Conservation (phyloP, 441 rosid species). For the Erodium texanum region DNA sequence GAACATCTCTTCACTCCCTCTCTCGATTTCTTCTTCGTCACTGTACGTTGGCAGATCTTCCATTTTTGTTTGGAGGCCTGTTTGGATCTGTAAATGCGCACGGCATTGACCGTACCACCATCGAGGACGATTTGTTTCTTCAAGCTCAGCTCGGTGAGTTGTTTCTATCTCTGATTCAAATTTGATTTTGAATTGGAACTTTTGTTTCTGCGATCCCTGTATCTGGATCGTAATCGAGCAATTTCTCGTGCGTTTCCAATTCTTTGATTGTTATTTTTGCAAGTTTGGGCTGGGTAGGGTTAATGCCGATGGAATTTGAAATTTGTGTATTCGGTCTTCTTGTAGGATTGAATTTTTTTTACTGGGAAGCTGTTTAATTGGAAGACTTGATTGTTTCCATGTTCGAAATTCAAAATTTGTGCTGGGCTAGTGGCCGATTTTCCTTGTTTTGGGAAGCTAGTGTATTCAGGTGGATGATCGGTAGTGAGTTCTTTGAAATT, state of each 20-base stretch:
- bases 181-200: slow-evolving; percentile 3
- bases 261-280: neutral
- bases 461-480: neutral
- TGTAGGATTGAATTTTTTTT: neutral
- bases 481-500: neutral
- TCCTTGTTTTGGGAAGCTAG: neutral
- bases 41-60: neutral
- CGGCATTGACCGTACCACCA: neutral
- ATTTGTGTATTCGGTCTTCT: neutral
- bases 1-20: neutral
- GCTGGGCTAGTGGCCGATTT: neutral
- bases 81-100: neutral
- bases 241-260: neutral
- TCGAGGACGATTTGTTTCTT: neutral
- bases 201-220: neutral
- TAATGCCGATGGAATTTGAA: neutral
- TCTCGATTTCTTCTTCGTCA: neutral
- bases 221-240: neutral
- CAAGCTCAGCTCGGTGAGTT: slow-evolving; percentile 8
- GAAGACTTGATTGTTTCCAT: neutral
- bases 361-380: neutral
- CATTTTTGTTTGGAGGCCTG: neutral
- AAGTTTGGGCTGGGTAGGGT: neutral
- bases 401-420: neutral
- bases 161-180: neutral